Evolutionary conservation across 768 basidiomycete genomes (phyloP).

Genomic region (Hydnum rufescens): DNA sequence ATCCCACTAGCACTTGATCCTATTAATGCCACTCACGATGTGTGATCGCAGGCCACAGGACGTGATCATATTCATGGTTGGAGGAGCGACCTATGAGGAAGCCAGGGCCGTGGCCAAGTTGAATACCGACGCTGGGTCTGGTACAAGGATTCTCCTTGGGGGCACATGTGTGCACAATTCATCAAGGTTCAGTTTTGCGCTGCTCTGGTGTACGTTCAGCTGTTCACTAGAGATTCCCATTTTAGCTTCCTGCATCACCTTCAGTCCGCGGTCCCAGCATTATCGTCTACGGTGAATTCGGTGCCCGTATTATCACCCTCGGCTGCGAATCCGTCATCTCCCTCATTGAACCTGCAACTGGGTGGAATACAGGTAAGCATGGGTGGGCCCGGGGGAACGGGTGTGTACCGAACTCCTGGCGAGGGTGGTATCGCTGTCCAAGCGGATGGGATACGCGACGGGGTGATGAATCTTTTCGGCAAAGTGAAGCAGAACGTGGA

Average conservation of each 20-base stretch:
- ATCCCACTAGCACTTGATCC: background rate
- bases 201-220: conserved; percentile 3
- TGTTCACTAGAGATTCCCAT: conserved; percentile 47
- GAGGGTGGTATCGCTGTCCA: conserved; percentile 49
- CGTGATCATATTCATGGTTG: conserved; percentile 90
- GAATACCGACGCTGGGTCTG: conserved; percentile 60
- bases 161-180: conserved; percentile 95
- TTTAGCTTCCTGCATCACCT: conserved; percentile 14
- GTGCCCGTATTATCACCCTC: conserved; percentile 33
- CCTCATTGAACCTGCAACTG: conserved; percentile 76
- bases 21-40: background rate
- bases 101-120: conserved; percentile 65
- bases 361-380: conserved; percentile 84
- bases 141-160: conserved; percentile 66
- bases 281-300: conserved; percentile 28
- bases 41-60: conserved; percentile 57
- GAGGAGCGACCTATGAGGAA: conserved; percentile 93
- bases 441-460: conserved; percentile 77
- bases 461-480: conserved; percentile 68
- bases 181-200: conserved; percentile 53
- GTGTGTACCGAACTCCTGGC: conserved; percentile 65
- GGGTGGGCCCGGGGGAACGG: conserved; percentile 69
- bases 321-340: conserved; percentile 23
- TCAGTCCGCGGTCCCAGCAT: conserved; percentile 20
- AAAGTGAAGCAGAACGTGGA: conserved; percentile 70